Conservation (phyloP, 2,329 filamentous ascomycete species). For the Aspergillus aculeatinus region DNA sequence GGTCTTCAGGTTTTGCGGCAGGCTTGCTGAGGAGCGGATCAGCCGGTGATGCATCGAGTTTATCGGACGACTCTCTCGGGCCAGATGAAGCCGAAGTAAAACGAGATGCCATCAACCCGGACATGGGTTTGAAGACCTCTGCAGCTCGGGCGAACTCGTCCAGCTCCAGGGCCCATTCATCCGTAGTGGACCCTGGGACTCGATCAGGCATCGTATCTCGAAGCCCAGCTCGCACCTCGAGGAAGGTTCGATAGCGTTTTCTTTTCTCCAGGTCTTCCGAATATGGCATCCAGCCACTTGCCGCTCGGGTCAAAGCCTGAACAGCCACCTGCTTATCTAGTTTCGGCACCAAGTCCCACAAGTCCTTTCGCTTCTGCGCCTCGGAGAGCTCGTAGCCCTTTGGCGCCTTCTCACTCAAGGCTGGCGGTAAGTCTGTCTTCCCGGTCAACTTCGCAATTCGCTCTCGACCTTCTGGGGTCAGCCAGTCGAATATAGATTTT, state of each 20-base stretch:
- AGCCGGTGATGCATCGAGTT: slow-evolving; percentile 23
- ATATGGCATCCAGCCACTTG: slow-evolving; percentile 75
- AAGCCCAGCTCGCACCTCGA: slow-evolving; percentile 72
- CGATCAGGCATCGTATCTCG: slow-evolving; percentile 59
- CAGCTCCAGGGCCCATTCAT: slow-evolving; percentile 79
- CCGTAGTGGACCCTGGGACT: slow-evolving; percentile 52
- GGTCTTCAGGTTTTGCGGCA: slow-evolving; percentile 63
- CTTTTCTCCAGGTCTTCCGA: slow-evolving; percentile 77
- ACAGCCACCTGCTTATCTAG: slow-evolving; percentile 67
- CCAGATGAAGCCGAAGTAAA: slow-evolving; percentile 67
- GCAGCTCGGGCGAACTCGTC: slow-evolving; percentile 73
- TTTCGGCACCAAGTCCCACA: slow-evolving; percentile 61
- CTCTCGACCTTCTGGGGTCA: slow-evolving; percentile 74
- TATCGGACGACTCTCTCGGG: slow-evolving; percentile 41
- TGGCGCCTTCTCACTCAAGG: slow-evolving; percentile 69
- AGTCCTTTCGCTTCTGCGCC: slow-evolving; percentile 60
- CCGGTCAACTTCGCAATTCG: slow-evolving; percentile 74
- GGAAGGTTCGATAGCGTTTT: slow-evolving; percentile 74
- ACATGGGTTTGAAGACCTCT: slow-evolving; percentile 85
- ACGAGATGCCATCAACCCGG: slow-evolving; percentile 85
- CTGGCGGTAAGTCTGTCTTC: slow-evolving; percentile 72
- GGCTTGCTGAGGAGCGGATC: slow-evolving; percentile 50
- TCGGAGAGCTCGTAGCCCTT: slow-evolving; percentile 62
- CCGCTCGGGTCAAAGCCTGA: slow-evolving; percentile 66
- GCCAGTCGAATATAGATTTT: slow-evolving; percentile 94